phyloP scores from a whole-genome alignment of 1,284 basidiomycete genomes.

The Cryptococcus amylolentus region DNA sequence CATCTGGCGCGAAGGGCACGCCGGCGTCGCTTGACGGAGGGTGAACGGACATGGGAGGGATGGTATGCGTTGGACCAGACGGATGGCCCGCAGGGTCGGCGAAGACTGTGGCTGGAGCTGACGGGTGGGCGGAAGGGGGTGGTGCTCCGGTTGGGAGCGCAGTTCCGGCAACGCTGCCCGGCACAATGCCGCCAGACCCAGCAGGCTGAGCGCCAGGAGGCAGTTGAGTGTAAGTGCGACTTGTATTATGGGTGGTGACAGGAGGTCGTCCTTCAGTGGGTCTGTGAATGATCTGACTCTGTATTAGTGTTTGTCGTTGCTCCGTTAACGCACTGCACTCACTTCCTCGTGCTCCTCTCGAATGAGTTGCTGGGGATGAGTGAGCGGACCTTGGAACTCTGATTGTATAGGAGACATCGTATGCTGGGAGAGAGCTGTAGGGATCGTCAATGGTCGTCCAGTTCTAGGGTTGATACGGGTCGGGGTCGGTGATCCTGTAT shows the following conservation, averaged over 20 bases:
- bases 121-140: no score
- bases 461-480: slow-evolving; percentile 35
- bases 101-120: slow-evolving; percentile 4
- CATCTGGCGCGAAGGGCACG: not conserved
- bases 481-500: slow-evolving; percentile 1
- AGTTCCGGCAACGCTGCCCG: slow-evolving; percentile 3
- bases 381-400: slow-evolving; percentile 2
- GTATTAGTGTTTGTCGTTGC: not conserved
- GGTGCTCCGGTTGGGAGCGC: not conserved
- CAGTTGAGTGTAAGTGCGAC: slow-evolving; percentile 26
- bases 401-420: slow-evolving; percentile 28
- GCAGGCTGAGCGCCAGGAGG: slow-evolving; percentile 11
- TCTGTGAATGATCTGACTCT: slow-evolving; percentile 29
- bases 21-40: not conserved
- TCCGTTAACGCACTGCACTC: slow-evolving; percentile 10
- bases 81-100: slow-evolving; percentile 2
- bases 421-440: slow-evolving; percentile 26
- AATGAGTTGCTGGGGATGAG: slow-evolving; percentile 20
- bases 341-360: slow-evolving; percentile 42
- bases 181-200: slow-evolving; percentile 8
- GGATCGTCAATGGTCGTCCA: slow-evolving; percentile 30
- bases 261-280: slow-evolving; percentile 27
- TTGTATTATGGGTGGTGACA: slow-evolving; percentile 29
- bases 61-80: not conserved
- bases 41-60: not conserved